Conservation (phyloP, 768 basidiomycete species). For the Hysterangium stoloniferum region DNA sequence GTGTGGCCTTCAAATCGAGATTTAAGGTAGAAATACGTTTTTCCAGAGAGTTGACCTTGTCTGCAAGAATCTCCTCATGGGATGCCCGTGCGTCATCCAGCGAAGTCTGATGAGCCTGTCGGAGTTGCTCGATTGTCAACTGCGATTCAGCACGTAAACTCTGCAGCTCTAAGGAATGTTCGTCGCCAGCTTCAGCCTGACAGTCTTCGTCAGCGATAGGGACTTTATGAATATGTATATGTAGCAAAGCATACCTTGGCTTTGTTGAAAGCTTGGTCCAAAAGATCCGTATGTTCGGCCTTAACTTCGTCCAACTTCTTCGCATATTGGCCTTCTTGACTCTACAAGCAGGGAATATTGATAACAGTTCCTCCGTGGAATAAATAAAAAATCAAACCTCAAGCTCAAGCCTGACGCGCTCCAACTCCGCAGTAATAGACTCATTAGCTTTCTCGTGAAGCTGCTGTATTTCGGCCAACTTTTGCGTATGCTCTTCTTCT, state of each 20-base stretch:
- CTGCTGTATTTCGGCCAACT: constrained; percentile 47
- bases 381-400: constrained; percentile 39
- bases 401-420: constrained; percentile 50
- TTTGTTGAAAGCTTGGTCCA: constrained; percentile 53
- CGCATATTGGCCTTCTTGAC: constrained; percentile 60
- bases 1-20: constrained; percentile 76
- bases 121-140: constrained; percentile 61
- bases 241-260: constrained; percentile 51
- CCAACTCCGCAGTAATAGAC: constrained; percentile 47
- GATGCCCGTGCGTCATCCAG: constrained; percentile 57
- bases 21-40: constrained; percentile 56
- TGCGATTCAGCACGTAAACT: constrained; percentile 59
- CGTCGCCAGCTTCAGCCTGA: constrained; percentile 63
- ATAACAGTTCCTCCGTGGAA: not conserved
- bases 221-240: not conserved
- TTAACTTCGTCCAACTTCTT: constrained; percentile 39
- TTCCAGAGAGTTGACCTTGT: constrained; percentile 46
- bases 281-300: constrained; percentile 14
- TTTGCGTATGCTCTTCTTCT: constrained; percentile 38
- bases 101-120: constrained; percentile 48
- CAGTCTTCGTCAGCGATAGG: too few species aligned
- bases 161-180: constrained; percentile 65
- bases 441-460: constrained; percentile 38
- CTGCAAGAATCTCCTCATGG: constrained; percentile 52
- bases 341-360: constrained; percentile 30